A percentile compares a stretch with the other conserved stretches of the same genome.
These are phyloP conservation scores for Melampsora medusae DNA, from an alignment of 1,284 basidiomycete genomes.

Conservation along the genomic window DNA sequence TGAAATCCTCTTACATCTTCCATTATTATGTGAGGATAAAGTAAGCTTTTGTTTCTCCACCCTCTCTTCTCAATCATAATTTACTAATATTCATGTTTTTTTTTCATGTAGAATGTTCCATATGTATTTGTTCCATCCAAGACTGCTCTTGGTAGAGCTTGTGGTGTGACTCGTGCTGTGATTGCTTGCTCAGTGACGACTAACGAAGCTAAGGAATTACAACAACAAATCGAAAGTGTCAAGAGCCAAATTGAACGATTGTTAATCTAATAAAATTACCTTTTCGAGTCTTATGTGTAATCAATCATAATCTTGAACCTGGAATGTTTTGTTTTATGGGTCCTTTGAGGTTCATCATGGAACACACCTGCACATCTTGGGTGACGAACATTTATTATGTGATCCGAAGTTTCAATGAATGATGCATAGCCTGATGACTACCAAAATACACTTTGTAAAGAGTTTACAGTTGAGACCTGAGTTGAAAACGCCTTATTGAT, in stretches of 20 bases:
- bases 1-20: constrained; percentile 95
- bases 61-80: not conserved
- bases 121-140: constrained; percentile 85
- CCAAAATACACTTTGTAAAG: no score
- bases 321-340: no score
- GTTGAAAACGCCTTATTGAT: no score
- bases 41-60: constrained; percentile 55
- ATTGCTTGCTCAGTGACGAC: constrained; percentile 94
- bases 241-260: constrained; percentile 59
- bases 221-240: constrained; percentile 82
- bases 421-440: no score
- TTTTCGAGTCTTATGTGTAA: not conserved
- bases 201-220: constrained; percentile 88
- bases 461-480: no score
- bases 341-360: no score
- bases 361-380: no score
- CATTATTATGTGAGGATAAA: constrained; percentile 98
- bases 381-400: no score
- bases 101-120: constrained; percentile 50
- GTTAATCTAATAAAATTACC: constrained; percentile 26
- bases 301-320: no score
- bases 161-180: constrained; percentile 91
- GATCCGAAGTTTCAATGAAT: no score
- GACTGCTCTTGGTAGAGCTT: constrained; percentile 90
- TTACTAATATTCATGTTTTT: not conserved